Evolutionary conservation across 352 stramenopile genomes (phyloP), one percentile per base, ranked within the genome.

Genomic region (Pythium apleroticum): DNA sequence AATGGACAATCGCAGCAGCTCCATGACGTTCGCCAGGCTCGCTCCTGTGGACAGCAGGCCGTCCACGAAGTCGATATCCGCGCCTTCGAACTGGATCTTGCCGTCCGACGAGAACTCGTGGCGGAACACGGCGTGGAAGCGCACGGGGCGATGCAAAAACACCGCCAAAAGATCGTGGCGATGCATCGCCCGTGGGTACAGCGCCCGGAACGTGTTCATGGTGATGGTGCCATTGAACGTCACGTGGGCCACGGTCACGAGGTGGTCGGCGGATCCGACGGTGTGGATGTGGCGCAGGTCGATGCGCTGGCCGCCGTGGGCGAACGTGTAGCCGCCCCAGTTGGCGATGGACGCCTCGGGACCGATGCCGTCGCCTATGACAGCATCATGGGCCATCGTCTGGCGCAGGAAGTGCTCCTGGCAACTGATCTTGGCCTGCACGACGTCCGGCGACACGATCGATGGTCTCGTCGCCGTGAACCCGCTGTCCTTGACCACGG

Each of bases 361-460:
- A 0, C 63, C 63, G 20, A 65, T 27, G 20, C 49, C 35, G 11
- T 69, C 63, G 28, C 63, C 63, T 20, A 69, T 57, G 22, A 43
- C 35, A 2, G 49, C 55, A 22, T 60, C 37, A 24, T 46, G 37
- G 25, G 55, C 56, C 63, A 69, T 71, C 31, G 65, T 46, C 11
- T 54, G 64, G 15, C 64, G 64, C 15, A 71, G 33, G 52, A 71
- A 71, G n/a, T 68, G 62, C 37, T 68, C 62, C 27, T 68, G 62
- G 37, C 46, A 68, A 37, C 46, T 63, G 54, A 68, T 63, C 46
- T 68, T 68, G 30, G 62, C 62, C 33, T 54, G 43, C 3, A 59
- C 62, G 27, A 68, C n/a, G 9, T 63, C 62, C 10, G 53, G 53
- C 22, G 62, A 68, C 45, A 63, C 62, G 33, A 68, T 43, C 53